phyloP scores from a whole-genome alignment of 768 basidiomycete genomes.

The Tricholoma sp. region DNA sequence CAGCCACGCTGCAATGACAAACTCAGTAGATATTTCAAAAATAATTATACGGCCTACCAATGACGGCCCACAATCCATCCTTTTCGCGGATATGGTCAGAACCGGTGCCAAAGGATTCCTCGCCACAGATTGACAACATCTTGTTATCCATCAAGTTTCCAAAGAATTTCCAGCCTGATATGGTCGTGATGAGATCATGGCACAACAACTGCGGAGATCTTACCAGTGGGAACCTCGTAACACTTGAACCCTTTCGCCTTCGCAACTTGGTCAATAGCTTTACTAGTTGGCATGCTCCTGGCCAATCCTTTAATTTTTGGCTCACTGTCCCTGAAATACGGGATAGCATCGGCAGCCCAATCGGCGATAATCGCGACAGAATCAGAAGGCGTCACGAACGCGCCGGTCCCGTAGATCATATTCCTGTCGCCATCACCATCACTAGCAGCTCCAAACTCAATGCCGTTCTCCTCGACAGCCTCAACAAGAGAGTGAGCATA shows the following conservation, averaged over 20 bases:
- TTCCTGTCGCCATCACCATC: constrained; percentile 98
- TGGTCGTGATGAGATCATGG: background rate
- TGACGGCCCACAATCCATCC: constrained; percentile 96
- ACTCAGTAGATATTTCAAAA: background rate
- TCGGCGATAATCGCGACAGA: constrained; percentile 98
- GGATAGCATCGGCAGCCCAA: constrained; percentile 89
- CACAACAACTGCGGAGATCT: constrained; percentile 13
- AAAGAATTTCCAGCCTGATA: constrained; percentile 97
- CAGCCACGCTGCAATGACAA: constrained; percentile 71
- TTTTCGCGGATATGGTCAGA: constrained; percentile 99
- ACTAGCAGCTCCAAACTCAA: constrained; percentile 92
- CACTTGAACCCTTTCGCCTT: constrained; percentile 88
- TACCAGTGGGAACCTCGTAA: constrained; percentile 96
- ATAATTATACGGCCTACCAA: constrained; percentile 51
- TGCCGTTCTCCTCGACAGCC: constrained; percentile 78
- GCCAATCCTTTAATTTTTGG: constrained; percentile 90
- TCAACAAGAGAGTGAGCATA: constrained; percentile 95
- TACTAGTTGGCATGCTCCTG: constrained; percentile 95
- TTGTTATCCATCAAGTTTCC: constrained; percentile 99
- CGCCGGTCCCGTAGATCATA: constrained; percentile 99
- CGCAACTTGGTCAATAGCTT: constrained; percentile 94
- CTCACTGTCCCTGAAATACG: constrained; percentile 83
- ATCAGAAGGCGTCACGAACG: constrained; percentile 97
- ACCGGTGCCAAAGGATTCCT: constrained; percentile 99
- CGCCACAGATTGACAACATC: constrained; percentile 94